phyloP scores from a whole-genome alignment of 257 asterid genomes.

The Asclepias syriaca region DNA sequence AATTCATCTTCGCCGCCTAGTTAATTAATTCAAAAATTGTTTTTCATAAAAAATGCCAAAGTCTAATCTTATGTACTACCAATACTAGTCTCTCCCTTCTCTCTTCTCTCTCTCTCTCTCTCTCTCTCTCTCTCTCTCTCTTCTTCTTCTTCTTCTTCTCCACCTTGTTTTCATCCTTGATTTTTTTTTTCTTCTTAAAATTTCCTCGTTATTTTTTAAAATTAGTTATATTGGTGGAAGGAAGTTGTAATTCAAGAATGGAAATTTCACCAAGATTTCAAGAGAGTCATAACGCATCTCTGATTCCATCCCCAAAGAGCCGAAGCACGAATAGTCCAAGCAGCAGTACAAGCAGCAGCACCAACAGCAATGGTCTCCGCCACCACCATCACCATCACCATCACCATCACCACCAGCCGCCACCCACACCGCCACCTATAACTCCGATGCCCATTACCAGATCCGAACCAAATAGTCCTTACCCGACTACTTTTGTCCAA shows the following conservation, averaged over 20 bases:
- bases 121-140: constrained; percentile 5
- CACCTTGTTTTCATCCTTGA: constrained; percentile 3
- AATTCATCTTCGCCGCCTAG: too few species aligned
- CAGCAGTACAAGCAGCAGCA: constrained; percentile 30
- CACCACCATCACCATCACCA: constrained; percentile 33
- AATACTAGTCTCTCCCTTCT: not conserved
- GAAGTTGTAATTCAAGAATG: constrained; percentile 30
- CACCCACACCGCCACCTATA: constrained; percentile 28
- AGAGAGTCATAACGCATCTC: constrained; percentile 33
- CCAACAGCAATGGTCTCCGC: constrained; percentile 20
- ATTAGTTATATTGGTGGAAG: not conserved
- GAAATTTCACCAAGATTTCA: constrained; percentile 38
- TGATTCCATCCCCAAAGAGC: constrained; percentile 34
- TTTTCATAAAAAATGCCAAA: constrained; percentile 8
- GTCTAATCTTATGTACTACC: constrained; percentile 16
- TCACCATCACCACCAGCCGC: constrained; percentile 37
- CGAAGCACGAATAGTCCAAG: constrained; percentile 39
- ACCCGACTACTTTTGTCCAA: constrained; percentile 97
- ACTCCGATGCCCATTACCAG: constrained; percentile 55
- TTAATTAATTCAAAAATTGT: too few species aligned
- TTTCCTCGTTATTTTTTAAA: not conserved
- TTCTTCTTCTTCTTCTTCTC: not conserved
- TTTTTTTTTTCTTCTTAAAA: not conserved
- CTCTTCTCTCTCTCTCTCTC: constrained; percentile 3
- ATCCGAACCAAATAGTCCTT: constrained; percentile 83